A percentile compares a stretch with the other conserved stretches of the same genome.
These are phyloP conservation scores for Metschnikowia borealis DNA, from an alignment of 805 yeast species.

Conservation along the genomic window DNA sequence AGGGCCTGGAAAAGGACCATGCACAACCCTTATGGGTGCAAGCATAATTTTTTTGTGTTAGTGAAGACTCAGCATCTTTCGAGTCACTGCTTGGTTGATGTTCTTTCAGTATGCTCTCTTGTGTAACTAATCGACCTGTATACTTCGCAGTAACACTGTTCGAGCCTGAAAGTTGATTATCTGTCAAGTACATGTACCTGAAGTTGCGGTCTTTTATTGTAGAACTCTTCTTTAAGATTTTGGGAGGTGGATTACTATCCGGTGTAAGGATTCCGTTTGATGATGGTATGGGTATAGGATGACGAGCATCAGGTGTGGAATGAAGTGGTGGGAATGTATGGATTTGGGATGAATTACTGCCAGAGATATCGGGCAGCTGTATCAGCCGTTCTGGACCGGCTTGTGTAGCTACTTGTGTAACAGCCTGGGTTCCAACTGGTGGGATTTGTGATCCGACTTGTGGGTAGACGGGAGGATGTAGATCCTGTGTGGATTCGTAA, in stretches of 20 bases:
- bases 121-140: not conserved
- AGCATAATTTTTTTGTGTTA: conserved; percentile 29
- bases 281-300: not conserved
- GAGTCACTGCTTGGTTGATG: not conserved
- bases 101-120: not conserved
- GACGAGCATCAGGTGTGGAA: not conserved
- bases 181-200: conserved; percentile 3
- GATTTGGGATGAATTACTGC: not conserved
- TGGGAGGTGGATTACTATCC: not conserved
- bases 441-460: too few species aligned
- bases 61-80: not conserved
- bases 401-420: too few species aligned
- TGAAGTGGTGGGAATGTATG: not conserved
- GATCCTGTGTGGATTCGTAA: not conserved
- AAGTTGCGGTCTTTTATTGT: not conserved
- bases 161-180: not conserved
- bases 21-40: conserved; percentile 46
- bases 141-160: not conserved
- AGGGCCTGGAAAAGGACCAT: conserved; percentile 69
- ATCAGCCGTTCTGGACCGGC: not conserved
- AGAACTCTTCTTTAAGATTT: not conserved
- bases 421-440: too few species aligned
- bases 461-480: not conserved
- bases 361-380: not conserved
- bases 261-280: not conserved